phyloP scores from a whole-genome alignment of 768 basidiomycete species.

The Leccinellum luteum region DNA sequence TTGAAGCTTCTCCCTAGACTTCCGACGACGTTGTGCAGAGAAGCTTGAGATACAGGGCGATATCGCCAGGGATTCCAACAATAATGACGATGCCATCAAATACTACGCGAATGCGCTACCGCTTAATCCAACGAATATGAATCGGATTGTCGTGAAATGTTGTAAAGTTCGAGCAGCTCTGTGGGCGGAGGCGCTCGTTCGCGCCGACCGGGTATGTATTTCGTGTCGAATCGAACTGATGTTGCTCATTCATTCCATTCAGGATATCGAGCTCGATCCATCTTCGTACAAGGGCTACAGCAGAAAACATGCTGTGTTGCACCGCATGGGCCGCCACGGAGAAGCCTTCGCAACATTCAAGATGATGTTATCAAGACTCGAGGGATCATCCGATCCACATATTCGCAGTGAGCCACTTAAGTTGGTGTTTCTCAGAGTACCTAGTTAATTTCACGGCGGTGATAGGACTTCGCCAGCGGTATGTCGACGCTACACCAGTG shows the following conservation, averaged over 20 bases:
- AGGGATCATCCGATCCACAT: neutral
- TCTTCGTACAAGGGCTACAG: neutral
- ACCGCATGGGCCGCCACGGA: neutral
- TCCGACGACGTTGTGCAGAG: neutral
- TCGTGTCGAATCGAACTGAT: neutral
- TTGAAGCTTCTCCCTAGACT: neutral
- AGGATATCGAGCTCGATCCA: neutral
- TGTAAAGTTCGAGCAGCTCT: neutral
- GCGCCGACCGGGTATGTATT: neutral
- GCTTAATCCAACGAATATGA: neutral
- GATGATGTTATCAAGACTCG: neutral
- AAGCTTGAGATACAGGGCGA: neutral
- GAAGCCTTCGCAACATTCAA: neutral
- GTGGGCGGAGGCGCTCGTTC: neutral
- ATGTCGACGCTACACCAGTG: neutral
- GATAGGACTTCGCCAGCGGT: neutral
- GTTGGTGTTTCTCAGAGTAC: neutral
- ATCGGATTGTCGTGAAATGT: neutral
- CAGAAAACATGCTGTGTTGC: neutral
- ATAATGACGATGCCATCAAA: neutral
- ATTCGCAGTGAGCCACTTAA: neutral
- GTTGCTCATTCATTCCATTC: neutral
- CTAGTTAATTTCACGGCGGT: neutral
- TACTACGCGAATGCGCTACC: neutral
- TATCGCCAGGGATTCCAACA: neutral